These are phyloP conservation scores for Bretziella fagacearum DNA, from an alignment of 2,329 filamentous ascomycete genomes.

Conservation along the genomic window DNA sequence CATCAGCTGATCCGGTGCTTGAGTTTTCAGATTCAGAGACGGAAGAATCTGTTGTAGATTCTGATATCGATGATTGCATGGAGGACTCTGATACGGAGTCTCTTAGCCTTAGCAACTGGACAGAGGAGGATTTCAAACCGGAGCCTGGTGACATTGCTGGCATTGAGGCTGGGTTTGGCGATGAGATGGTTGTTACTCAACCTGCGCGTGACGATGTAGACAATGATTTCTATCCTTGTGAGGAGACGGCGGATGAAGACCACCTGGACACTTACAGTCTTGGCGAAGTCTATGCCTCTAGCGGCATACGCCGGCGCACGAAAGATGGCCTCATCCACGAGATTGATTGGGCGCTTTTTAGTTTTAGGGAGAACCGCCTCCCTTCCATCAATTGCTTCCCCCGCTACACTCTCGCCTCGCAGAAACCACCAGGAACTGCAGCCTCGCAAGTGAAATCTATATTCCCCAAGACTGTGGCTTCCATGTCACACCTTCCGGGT, in stretches of 20 bases:
- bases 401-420: constrained; percentile 15
- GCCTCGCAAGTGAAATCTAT: constrained; percentile 19
- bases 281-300: constrained; percentile 76
- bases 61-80: constrained; percentile 24
- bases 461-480: constrained; percentile 41
- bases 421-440: not conserved
- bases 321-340: constrained; percentile 64
- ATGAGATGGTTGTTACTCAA: constrained; percentile 71
- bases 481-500: constrained; percentile 47
- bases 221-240: constrained; percentile 57
- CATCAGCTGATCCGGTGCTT: constrained; percentile 33
- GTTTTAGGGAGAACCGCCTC: constrained; percentile 53
- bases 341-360: constrained; percentile 88
- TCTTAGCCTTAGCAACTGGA: not conserved
- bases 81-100: constrained; percentile 9
- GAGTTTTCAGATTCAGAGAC: constrained; percentile 47
- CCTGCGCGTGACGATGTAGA: constrained; percentile 78
- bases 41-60: constrained; percentile 33
- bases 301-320: constrained; percentile 64
- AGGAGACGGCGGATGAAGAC: constrained; percentile 56
- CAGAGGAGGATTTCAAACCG: constrained; percentile 22
- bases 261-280: constrained; percentile 67
- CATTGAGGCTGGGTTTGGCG: constrained; percentile 55
- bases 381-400: constrained; percentile 58
- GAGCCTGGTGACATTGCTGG: constrained; percentile 65